These are phyloP conservation scores for Pythium rhizo-oryzae DNA, from an alignment of 352 stramenopile genomes.

Conservation along the genomic window DNA sequence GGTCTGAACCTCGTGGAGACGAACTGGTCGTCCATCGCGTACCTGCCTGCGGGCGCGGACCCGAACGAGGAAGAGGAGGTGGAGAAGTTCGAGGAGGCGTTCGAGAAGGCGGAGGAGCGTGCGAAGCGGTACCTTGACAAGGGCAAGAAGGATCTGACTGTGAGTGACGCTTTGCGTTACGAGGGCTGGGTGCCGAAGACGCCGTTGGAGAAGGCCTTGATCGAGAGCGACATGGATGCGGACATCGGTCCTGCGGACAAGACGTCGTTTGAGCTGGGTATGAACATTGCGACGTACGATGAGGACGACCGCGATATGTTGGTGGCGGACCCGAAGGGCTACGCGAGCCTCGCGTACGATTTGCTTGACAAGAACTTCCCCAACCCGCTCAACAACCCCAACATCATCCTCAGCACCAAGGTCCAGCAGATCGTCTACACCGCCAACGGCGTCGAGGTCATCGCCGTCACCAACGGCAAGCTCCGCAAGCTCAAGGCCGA, in stretches of 20 bases:
- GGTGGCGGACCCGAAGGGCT: conserved; percentile 1
- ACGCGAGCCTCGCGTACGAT: conserved; percentile 7
- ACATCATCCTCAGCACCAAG: conserved; percentile 9
- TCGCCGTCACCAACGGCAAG: background rate
- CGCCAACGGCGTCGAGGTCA: background rate
- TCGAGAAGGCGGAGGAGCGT: conserved; percentile 8
- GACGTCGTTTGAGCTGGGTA: conserved; percentile 11
- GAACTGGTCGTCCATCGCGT: conserved; percentile 13
- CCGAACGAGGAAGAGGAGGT: conserved; percentile 8
- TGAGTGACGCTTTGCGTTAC: conserved; percentile 3
- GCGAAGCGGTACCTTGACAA: background rate
- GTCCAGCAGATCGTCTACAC: conserved; percentile 11
- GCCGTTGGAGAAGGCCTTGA: conserved; percentile 7
- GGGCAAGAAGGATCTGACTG: conserved; percentile 15
- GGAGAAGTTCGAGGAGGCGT: conserved; percentile 2
- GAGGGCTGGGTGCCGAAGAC: conserved; percentile 12
- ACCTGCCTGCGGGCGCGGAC: background rate
- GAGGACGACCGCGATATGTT: conserved; percentile 11
- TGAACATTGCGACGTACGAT: conserved; percentile 14
- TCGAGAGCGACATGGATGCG: conserved; percentile 5
- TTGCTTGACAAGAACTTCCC: conserved; percentile 14
- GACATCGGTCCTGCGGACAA: conserved; percentile 3
- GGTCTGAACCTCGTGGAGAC: conserved; percentile 11
- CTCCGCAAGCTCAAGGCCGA: background rate
- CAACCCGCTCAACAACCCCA: conserved; percentile 9